A percentile compares a stretch with the other conserved stretches of the same genome.
Conservation (phyloP, 1,284 basidiomycete genomes). For the Caloboletus firmus region DNA sequence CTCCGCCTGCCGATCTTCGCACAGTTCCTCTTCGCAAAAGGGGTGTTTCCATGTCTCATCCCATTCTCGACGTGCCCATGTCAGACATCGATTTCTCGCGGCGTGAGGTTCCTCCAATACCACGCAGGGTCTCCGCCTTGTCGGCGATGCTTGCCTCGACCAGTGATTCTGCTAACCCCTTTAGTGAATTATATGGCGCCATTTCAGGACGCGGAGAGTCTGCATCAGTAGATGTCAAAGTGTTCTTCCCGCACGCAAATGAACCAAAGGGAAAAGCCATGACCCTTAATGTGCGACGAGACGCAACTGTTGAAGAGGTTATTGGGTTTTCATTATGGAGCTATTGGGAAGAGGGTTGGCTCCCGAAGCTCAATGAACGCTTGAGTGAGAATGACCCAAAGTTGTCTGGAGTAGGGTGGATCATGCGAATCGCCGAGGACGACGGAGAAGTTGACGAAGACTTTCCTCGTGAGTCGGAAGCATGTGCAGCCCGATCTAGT, state of each 20-base stretch:
- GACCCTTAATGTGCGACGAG: slow-evolving; percentile 75
- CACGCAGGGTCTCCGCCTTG: slow-evolving; percentile 55
- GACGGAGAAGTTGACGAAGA: slow-evolving; percentile 99
- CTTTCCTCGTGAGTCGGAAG: slow-evolving; percentile 76
- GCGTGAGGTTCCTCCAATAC: slow-evolving; percentile 44
- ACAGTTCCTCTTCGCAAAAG: slow-evolving; percentile 25
- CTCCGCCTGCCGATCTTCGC: slow-evolving; percentile 17
- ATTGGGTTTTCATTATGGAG: slow-evolving; percentile 91
- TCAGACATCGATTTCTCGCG: slow-evolving; percentile 51
- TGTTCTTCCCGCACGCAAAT: slow-evolving; percentile 87
- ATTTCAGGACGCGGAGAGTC: slow-evolving; percentile 73
- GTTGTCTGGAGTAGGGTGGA: slow-evolving; percentile 85
- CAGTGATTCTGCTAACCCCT: slow-evolving; percentile 69
- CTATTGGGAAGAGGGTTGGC: slow-evolving; percentile 87
- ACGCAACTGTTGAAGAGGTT: slow-evolving; percentile 93
- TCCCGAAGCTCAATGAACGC: slow-evolving; percentile 73
- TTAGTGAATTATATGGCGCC: slow-evolving; percentile 77
- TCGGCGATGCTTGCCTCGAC: slow-evolving; percentile 66
- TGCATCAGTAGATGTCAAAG: slow-evolving; percentile 64
- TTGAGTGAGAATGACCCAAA: slow-evolving; percentile 57
- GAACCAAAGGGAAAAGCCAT: slow-evolving; percentile 60
- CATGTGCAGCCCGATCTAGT: background rate
- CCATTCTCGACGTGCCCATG: slow-evolving; percentile 20
- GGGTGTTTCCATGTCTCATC: slow-evolving; percentile 29
- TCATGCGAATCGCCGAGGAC: slow-evolving; percentile 93